Conservation (phyloP, 306 rosid species). For the Senna tora region DNA sequence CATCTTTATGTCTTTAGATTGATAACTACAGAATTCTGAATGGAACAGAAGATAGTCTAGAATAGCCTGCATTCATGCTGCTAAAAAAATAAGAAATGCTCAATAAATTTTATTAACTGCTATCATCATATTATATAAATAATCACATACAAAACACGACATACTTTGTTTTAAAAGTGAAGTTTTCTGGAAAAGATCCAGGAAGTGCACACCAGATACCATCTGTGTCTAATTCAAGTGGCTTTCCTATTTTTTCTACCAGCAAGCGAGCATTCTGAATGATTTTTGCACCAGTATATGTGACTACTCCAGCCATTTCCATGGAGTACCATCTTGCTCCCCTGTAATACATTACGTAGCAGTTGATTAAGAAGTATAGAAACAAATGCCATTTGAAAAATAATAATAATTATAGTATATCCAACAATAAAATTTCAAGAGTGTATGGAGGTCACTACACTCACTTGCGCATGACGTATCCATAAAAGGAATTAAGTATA, state of each 20-base stretch:
- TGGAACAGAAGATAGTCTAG: conserved; percentile 17
- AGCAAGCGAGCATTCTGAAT: conserved; percentile 95
- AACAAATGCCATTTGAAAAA: conserved; percentile 20
- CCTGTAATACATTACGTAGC: conserved; percentile 53
- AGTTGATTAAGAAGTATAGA: conserved; percentile 33
- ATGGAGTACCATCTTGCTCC: conserved; percentile 99
- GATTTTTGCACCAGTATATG: conserved; percentile 99
- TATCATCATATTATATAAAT: background rate
- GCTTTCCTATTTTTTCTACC: conserved; percentile 96
- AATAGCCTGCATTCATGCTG: conserved; percentile 9
- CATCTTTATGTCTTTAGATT: conserved; percentile 38
- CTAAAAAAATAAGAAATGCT: conserved; percentile 16
- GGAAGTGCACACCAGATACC: conserved; percentile 99
- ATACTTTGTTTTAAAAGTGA: conserved; percentile 88
- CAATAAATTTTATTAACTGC: conserved; percentile 13
- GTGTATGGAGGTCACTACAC: conserved; percentile 47
- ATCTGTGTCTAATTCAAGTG: conserved; percentile 96
- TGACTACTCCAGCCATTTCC: conserved; percentile 99
- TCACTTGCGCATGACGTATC: conserved; percentile 97
- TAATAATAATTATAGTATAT: background rate
- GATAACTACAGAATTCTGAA: conserved; percentile 27
- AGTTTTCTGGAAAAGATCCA: conserved; percentile 97
- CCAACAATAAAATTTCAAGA: conserved; percentile 30
- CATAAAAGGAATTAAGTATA: conserved; percentile 89
- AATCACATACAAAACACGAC: conserved; percentile 40